Evolutionary conservation across 257 asterid species (phyloP).

Genomic region (Scutellaria galericulata): DNA sequence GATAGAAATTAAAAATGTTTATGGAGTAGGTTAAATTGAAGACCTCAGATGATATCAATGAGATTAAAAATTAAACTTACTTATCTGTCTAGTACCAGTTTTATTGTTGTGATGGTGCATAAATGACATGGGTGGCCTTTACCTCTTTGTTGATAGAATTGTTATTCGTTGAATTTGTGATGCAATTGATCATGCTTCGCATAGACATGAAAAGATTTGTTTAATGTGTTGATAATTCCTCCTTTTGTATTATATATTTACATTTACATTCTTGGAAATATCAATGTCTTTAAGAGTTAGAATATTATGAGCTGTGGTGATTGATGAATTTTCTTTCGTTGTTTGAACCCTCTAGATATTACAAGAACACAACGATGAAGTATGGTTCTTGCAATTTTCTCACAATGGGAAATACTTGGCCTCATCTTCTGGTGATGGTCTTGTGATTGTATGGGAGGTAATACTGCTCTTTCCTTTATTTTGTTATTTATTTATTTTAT

Average conservation of each 20-base stretch:
- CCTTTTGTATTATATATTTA: neutral
- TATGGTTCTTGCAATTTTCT: conserved; percentile 87
- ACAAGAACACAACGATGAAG: conserved; percentile 67
- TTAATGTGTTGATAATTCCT: conserved; percentile 16
- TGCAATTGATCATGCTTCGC: conserved; percentile 1
- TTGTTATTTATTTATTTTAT: neutral
- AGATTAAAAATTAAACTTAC: conserved; percentile 1
- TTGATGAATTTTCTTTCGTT: conserved; percentile 31
- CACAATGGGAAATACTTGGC: conserved; percentile 83
- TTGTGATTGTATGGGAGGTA: conserved; percentile 88
- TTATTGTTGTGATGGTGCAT: neutral
- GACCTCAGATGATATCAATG: neutral
- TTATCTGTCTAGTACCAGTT: conserved; percentile 40
- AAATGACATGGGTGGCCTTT: conserved; percentile 15
- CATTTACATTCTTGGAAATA: neutral
- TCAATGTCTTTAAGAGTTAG: neutral
- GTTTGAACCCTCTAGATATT: conserved; percentile 57
- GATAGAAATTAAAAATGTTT: neutral
- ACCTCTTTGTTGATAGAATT: neutral
- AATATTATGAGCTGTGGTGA: neutral
- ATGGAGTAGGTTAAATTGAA: neutral
- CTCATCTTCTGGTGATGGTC: conserved; percentile 69
- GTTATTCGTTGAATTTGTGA: neutral
- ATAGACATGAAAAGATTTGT: neutral
- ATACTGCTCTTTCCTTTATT: conserved; percentile 18